A percentile compares a stretch with the other conserved stretches of the same genome.
Evolutionary conservation across 148 eudicot genomes (phyloP).

Genomic region (Rhododendron mucronatum): DNA sequence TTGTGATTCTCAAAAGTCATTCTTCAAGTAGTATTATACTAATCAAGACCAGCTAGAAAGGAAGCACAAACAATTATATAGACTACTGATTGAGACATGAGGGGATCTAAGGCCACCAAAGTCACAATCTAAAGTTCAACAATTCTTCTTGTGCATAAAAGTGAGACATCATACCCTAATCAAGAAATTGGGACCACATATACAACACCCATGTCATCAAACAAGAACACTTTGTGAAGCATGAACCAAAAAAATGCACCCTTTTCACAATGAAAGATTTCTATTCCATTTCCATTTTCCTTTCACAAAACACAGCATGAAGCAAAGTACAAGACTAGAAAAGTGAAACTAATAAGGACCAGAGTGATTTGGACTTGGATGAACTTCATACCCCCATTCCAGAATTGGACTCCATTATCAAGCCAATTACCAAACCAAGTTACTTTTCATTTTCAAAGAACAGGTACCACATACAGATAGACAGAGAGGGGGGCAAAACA

Average conservation of each 20-base stretch:
- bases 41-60: neutral
- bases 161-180: neutral
- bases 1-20: neutral
- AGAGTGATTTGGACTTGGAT: neutral
- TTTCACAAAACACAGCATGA: neutral
- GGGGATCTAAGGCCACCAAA: neutral
- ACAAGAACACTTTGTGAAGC: neutral
- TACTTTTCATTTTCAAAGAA: neutral
- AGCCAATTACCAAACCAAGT: neutral
- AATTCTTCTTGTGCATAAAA: neutral
- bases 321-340: neutral
- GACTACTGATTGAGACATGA: neutral
- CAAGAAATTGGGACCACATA: neutral
- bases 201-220: neutral
- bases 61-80: neutral
- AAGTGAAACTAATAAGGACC: neutral
- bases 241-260: neutral
- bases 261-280: neutral
- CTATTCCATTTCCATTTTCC: neutral
- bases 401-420: neutral
- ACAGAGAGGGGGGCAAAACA: neutral
- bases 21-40: neutral
- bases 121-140: neutral
- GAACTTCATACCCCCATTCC: neutral
- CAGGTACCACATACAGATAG: neutral